Conservation (phyloP, 2,329 filamentous ascomycete genomes). For the Verticillium albo-atrum region DNA sequence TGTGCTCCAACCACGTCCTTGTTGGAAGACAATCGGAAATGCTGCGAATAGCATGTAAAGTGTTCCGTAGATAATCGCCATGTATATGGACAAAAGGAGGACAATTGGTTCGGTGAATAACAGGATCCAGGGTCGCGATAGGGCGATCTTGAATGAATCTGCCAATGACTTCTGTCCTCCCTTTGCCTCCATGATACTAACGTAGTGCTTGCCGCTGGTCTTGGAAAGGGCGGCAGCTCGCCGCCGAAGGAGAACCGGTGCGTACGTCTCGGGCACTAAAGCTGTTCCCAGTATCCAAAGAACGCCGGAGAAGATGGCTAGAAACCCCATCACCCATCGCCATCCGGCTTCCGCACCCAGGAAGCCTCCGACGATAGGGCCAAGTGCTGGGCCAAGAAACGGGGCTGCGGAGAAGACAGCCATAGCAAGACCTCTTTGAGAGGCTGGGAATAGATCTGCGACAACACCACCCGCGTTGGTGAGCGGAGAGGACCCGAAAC, state of each 20-base stretch:
- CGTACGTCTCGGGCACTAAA: constrained; percentile 35
- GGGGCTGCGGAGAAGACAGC: constrained; percentile 61
- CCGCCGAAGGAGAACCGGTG: constrained; percentile 18
- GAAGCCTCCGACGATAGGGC: constrained; percentile 65
- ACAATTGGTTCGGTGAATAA: constrained; percentile 70
- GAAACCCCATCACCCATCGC: constrained; percentile 66
- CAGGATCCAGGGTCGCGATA: constrained; percentile 60
- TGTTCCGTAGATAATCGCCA: constrained; percentile 56
- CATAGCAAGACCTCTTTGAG: constrained; percentile 52
- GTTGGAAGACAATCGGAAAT: constrained; percentile 63
- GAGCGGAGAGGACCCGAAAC: constrained; percentile 57
- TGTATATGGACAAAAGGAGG: constrained; percentile 59
- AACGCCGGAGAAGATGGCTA: constrained; percentile 50
- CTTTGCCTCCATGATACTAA: constrained; percentile 42
- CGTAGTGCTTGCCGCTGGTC: constrained; percentile 16
- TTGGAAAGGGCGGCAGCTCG: constrained; percentile 16
- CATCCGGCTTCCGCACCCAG: constrained; percentile 59
- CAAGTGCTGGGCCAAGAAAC: constrained; percentile 59
- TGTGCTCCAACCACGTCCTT: constrained; percentile 51
- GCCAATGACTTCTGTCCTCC: constrained; percentile 24
- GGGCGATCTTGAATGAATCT: constrained; percentile 38
- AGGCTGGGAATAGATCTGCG: constrained; percentile 53
- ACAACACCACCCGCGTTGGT: constrained; percentile 60
- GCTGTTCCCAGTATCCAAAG: constrained; percentile 32
- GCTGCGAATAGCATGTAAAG: constrained; percentile 58